These are phyloP conservation scores for Colletotrichum salicis DNA, from an alignment of 2,329 filamentous ascomycete genomes.

Conservation along the genomic window DNA sequence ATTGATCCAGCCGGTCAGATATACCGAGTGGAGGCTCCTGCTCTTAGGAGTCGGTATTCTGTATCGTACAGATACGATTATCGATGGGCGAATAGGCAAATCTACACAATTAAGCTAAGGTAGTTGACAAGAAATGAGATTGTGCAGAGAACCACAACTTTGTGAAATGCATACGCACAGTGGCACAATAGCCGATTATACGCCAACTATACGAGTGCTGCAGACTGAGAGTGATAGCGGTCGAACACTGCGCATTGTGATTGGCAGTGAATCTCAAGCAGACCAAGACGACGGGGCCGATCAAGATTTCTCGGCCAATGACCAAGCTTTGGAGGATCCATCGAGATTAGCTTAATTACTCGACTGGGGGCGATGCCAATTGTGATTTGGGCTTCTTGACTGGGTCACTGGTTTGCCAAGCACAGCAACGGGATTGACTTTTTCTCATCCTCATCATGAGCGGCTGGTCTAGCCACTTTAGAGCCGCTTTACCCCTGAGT, in stretches of 20 bases:
- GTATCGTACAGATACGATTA: no score
- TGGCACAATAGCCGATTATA: not conserved
- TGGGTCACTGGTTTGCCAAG: constrained; percentile 20
- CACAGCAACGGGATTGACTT: constrained; percentile 17
- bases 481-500: not conserved
- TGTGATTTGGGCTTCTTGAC: constrained; percentile 6
- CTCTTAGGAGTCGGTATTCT: not conserved
- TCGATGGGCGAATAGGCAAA: not conserved
- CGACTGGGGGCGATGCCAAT: constrained; percentile 19
- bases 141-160: not conserved
- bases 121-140: not conserved
- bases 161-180: constrained; percentile 7
- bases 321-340: constrained; percentile 31
- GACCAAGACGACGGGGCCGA: not conserved
- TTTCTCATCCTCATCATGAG: not conserved
- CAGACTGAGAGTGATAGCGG: not conserved
- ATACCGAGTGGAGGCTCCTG: no score
- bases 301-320: constrained; percentile 29
- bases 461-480: not conserved
- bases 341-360: constrained; percentile 32
- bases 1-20: not conserved
- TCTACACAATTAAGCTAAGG: not conserved
- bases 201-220: constrained; percentile 16
- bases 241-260: not conserved
- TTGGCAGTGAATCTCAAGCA: constrained; percentile 6